Evolutionary conservation across 1,284 basidiomycete species (phyloP), one percentile per base, ranked within the genome.

Genomic region (Cystobasidium sp.): DNA sequence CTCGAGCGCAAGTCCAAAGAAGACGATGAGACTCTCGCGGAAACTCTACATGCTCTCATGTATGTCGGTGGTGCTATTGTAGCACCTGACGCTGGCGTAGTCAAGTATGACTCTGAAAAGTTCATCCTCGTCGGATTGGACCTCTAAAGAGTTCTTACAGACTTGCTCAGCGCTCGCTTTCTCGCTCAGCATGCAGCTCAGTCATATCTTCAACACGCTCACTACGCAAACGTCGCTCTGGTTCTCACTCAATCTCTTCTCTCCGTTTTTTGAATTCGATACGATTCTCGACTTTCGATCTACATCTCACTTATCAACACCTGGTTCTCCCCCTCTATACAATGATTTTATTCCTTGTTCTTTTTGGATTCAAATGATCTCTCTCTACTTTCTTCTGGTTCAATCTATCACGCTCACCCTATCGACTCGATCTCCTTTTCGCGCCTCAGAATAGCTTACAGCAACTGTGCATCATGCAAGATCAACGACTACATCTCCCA

Each of bases 41-140:
- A 69, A 24, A 69, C 67, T 8, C 59, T 74, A 53, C 72, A 74
- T 52, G 67, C 75, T 51, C 72, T 74, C 46, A 64, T 74, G 46
- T 74, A 76, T 62, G 71, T 76, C 49, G 75, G 75, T 52, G 75
- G 75, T 39, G 44, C 65, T 67, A 71, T 76, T 43, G 53, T 76
- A 1, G 53, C 75, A 20, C 71, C 75, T 37, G 53, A 74, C 46
- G 61, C 64, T 14, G 56, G 61, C 10, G 43, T 66, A 7, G 43
- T 71, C 63, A 61, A 61, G 52, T 46, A 53, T 20, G 41, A 71
- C 44, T 74, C 70, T 24, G 46, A 74, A 6, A 69, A 65, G 44
- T 59, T 46, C 44, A 49, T 76, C 55, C 71, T 76, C 66, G 67
- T 76, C 44, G 75, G 75, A 47, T 64, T 76, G 24, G 75, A 76